phyloP scores from a whole-genome alignment of 2,329 filamentous ascomycete species.

The Scedosporium boydii region DNA sequence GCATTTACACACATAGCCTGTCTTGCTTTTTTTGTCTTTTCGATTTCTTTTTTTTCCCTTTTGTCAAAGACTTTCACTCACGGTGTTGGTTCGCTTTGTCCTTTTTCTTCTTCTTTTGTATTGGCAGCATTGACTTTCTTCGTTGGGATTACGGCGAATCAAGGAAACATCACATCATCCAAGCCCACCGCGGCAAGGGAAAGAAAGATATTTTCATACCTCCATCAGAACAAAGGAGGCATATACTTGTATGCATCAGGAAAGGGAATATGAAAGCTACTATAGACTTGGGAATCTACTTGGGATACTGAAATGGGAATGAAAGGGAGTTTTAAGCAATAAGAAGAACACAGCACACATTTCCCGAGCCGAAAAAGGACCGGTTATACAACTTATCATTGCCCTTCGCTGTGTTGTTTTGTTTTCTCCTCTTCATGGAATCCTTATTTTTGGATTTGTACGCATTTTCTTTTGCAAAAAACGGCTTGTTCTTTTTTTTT shows the following conservation, averaged over 20 bases:
- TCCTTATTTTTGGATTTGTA: constrained; percentile 6
- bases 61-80: constrained; percentile 6
- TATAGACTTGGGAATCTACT: constrained; percentile 3
- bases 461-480: constrained; percentile 1
- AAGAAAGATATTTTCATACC: neutral
- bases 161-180: constrained; percentile 2
- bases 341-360: neutral
- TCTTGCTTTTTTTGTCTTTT: neutral
- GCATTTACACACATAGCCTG: neutral
- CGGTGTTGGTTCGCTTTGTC: constrained; percentile 4
- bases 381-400: neutral
- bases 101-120: constrained; percentile 15
- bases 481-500: constrained; percentile 1
- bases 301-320: neutral
- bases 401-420: constrained; percentile 1
- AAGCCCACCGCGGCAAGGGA: neutral
- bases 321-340: neutral
- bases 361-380: neutral
- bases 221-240: neutral
- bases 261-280: constrained; percentile 4
- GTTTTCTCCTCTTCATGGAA: neutral
- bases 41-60: neutral
- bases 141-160: neutral
- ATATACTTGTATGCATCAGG: neutral
- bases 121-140: constrained; percentile 8